Base-by-base conservation (phyloP, 257 asterid species). In the Rehmannia glutinosa region DNA sequence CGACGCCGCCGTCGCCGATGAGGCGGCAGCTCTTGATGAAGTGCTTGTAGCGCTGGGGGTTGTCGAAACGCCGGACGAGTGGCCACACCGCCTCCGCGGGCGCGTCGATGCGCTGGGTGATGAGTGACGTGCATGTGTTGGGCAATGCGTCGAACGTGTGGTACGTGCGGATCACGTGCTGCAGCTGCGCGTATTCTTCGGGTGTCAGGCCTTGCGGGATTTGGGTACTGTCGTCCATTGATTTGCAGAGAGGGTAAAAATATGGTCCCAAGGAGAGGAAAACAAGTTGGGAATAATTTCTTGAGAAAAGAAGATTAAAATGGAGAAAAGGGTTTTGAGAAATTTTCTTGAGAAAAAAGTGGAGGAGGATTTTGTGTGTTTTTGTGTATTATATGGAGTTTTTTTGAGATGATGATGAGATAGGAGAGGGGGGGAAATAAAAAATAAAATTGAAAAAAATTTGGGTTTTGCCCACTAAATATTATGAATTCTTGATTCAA, bases 11-110 rank as follows among this genome's bases (percentile, higher is more conserved):
- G 62, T 88, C 94, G 11, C 94, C 97, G 67, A 45, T 63, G 73
- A 92, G 78, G 0, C 45, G 54, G 75, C 97, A 90, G 74, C 91
- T 81, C 83, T 92, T 92, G 84, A 92, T 83, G 81, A 92, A 92
- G 84, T 90, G 97, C 58, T 92, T 92, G 91, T 92, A 92, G 25
- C 80, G 83, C 36, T 90, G 91, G 0, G 97, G 98, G 69, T 83
- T 83, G 78, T 86, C 98, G 79, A 92, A 92, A 3, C 90, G 69
- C 24, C 97, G 85, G 1, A 92, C 91, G 27, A 92, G 63, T 0
- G 88, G 91, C 98, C 98, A 92, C 4, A 92, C 95, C 12, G 70
- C 77, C 15, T 16, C 59, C 0, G 84, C 85, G 3, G 96, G 98
- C 12, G 97, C 96, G 61, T 86, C 86, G 68, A 92, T 83, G 49